phyloP scores from a whole-genome alignment of 2,329 filamentous ascomycete species.

The Aureobasidium sp. region DNA sequence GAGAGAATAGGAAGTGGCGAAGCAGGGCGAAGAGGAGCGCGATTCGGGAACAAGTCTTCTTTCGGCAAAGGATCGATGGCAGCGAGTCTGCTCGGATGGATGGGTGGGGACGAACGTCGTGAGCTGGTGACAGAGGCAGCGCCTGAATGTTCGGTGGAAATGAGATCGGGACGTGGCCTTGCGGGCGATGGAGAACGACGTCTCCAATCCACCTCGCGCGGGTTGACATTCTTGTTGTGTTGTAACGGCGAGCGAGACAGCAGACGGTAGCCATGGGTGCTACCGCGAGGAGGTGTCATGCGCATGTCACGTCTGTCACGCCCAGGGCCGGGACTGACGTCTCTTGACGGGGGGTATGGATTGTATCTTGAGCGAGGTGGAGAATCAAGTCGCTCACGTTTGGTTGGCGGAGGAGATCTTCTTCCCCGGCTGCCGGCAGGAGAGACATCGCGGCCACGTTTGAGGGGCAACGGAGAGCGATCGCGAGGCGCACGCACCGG shows the following conservation, averaged over 20 bases:
- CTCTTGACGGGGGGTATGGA: slow-evolving; percentile 33
- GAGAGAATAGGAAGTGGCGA: slow-evolving; percentile 20
- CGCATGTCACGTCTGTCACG: slow-evolving; percentile 32
- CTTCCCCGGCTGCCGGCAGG: slow-evolving; percentile 40
- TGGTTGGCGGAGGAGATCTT: slow-evolving; percentile 35
- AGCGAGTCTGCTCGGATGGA: slow-evolving; percentile 48
- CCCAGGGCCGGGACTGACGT: slow-evolving; percentile 25
- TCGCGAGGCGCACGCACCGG: slow-evolving; percentile 36
- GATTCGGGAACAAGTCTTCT: slow-evolving; percentile 19
- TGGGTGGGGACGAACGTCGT: slow-evolving; percentile 54
- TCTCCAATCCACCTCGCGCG: slow-evolving; percentile 43
- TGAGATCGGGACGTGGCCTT: slow-evolving; percentile 27
- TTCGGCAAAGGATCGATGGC: slow-evolving; percentile 25
- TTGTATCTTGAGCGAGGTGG: slow-evolving; percentile 39
- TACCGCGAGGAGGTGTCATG: slow-evolving; percentile 26
- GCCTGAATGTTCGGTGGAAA: slow-evolving; percentile 45
- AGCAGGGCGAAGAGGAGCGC: slow-evolving; percentile 23
- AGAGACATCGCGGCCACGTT: slow-evolving; percentile 41
- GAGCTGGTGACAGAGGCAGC: slow-evolving; percentile 52
- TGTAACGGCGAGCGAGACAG: slow-evolving; percentile 50
- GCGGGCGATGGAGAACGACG: slow-evolving; percentile 49
- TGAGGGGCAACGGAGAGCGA: slow-evolving; percentile 38
- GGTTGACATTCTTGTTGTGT: slow-evolving; percentile 44
- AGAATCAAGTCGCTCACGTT: slow-evolving; percentile 36
- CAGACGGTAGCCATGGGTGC: slow-evolving; percentile 36